Conservation (phyloP, 345 rosid species). For the Geranium rotundifolium region DNA sequence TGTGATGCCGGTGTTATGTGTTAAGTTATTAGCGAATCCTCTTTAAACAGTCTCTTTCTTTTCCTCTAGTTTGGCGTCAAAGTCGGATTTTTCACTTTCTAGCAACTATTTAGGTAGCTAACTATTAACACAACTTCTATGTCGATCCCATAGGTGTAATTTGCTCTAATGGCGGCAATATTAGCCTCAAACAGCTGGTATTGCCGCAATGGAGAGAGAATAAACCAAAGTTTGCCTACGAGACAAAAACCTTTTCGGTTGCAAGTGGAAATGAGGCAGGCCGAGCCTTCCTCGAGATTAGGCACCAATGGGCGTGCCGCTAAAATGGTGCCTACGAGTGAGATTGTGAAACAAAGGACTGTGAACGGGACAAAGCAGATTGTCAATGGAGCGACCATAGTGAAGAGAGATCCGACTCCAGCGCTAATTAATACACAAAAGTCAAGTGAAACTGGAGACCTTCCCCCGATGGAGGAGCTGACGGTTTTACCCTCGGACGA, state of each 20-base stretch:
- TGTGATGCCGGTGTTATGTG: no score
- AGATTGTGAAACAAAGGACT: constrained; percentile 40
- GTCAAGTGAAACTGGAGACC: constrained; percentile 21
- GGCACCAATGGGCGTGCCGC: constrained; percentile 44
- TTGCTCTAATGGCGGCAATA: constrained; percentile 51
- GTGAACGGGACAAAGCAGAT: constrained; percentile 48
- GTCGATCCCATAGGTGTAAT: constrained; percentile 11
- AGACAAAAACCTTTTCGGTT: constrained; percentile 21
- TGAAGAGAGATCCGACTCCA: constrained; percentile 27
- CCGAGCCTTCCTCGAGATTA: constrained; percentile 35
- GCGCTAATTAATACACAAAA: constrained; percentile 32
- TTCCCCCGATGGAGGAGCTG: constrained; percentile 56
- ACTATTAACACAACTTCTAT: not conserved
- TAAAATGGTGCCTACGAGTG: constrained; percentile 78
- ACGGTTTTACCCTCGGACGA: constrained; percentile 81
- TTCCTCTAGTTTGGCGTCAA: not conserved
- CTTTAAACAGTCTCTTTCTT: no score
- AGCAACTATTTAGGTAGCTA: not conserved
- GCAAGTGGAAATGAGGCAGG: constrained; percentile 46
- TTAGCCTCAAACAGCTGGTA: constrained; percentile 71
- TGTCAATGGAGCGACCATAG: constrained; percentile 48
- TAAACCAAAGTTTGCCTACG: constrained; percentile 19
- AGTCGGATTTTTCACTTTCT: no score
- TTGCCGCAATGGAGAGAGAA: constrained; percentile 20
- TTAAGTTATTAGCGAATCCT: no score